Evolutionary conservation across 2,329 filamentous ascomycete species (phyloP).

Genomic region (Pseudogymnoascus sp.): DNA sequence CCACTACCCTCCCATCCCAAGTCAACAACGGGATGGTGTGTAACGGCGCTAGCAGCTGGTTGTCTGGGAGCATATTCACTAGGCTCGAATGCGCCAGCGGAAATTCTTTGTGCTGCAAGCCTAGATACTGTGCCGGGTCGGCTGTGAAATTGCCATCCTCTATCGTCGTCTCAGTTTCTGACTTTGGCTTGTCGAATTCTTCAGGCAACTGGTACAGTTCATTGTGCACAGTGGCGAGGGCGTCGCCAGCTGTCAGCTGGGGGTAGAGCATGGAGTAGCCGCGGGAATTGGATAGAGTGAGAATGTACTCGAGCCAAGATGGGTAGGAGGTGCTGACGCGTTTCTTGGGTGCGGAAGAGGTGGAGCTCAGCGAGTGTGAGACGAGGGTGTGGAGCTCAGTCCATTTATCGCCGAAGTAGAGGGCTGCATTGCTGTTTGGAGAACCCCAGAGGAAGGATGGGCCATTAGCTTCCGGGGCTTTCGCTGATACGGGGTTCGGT

Average conservation of each 20-base stretch:
- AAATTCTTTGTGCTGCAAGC: conserved; percentile 21
- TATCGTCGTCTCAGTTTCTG: conserved; percentile 10
- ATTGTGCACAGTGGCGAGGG: conserved; percentile 66
- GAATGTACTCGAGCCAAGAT: conserved; percentile 68
- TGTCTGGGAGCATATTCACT: conserved; percentile 40
- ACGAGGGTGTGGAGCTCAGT: conserved; percentile 75
- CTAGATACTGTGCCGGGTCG: conserved; percentile 22
- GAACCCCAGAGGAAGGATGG: conserved; percentile 69
- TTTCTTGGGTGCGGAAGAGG: conserved; percentile 41
- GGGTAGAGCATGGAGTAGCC: conserved; percentile 80
- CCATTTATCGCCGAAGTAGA: conserved; percentile 85
- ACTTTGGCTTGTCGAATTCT: conserved; percentile 41
- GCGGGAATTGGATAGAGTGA: conserved; percentile 66
- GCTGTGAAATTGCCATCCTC: conserved; percentile 21
- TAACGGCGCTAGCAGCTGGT: conserved; percentile 37
- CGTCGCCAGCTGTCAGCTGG: conserved; percentile 35
- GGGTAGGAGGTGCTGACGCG: conserved; percentile 60
- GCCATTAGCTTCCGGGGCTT: conserved; percentile 30
- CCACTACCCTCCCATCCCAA: conserved; percentile 51
- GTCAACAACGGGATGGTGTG: conserved; percentile 50
- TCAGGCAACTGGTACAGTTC: conserved; percentile 69
- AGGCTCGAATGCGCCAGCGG: conserved; percentile 41
- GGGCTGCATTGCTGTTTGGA: conserved; percentile 70
- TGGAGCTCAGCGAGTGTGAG: conserved; percentile 31
- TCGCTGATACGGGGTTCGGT: conserved; percentile 18